Conservation (phyloP, 768 basidiomycete genomes). For the Kwoniella bestiolae region DNA sequence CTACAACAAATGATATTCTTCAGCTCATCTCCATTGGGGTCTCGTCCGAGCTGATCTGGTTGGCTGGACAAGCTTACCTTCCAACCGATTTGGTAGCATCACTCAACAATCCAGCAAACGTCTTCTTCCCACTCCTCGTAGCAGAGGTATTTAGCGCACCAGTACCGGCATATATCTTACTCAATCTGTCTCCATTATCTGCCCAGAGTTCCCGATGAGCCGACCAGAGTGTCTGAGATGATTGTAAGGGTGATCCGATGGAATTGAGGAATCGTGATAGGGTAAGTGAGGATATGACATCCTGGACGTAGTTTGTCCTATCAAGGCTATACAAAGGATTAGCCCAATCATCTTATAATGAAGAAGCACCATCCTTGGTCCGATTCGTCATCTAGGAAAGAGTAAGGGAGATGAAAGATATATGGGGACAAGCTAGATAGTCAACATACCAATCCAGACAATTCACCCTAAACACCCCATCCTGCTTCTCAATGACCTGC, state of each 20-base stretch:
- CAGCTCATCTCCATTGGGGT: not conserved
- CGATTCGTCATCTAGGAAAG: no score
- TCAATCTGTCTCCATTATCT: slow-evolving; percentile 64
- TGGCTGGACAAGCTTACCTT: slow-evolving; percentile 37
- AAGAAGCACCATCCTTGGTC: no score
- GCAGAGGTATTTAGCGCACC: slow-evolving; percentile 90
- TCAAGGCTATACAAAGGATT: slow-evolving; percentile 69
- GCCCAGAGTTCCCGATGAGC: slow-evolving; percentile 95
- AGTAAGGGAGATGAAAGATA: no score
- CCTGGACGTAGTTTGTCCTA: slow-evolving; percentile 96
- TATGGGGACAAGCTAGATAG: no score
- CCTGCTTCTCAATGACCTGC: slow-evolving; percentile 72
- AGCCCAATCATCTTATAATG: no score
- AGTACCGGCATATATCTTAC: slow-evolving; percentile 85
- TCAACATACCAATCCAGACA: slow-evolving; percentile 55
- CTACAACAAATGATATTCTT: slow-evolving; percentile 56
- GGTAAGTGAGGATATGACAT: slow-evolving; percentile 81
- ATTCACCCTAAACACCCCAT: slow-evolving; percentile 72
- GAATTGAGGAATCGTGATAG: slow-evolving; percentile 82
- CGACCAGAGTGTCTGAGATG: slow-evolving; percentile 66
- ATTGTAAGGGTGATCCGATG: slow-evolving; percentile 71
- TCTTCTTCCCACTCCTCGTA: slow-evolving; percentile 91
- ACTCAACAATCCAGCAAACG: slow-evolving; percentile 87
- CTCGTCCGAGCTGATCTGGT: no score
- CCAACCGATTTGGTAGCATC: slow-evolving; percentile 90